phyloP scores from a whole-genome alignment of 108 stramenopile species.

The Cyclotella choctawhatcheeana region DNA sequence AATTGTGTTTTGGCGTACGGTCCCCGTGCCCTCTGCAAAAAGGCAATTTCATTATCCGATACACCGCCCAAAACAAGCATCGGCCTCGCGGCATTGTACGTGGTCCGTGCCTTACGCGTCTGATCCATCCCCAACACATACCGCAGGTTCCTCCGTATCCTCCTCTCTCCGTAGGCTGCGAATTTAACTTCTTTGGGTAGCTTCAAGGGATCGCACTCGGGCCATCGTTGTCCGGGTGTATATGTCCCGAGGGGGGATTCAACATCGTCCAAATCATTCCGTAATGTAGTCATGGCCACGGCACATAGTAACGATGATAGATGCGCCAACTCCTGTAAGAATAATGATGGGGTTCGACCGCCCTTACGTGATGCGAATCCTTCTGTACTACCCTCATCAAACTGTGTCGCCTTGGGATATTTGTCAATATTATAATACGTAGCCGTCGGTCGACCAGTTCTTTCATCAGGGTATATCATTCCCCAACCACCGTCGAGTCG shows the following conservation, averaged over 20 bases:
- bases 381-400: constrained; percentile 8
- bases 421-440: constrained; percentile 46
- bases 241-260: constrained; percentile 65
- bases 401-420: constrained; percentile 7
- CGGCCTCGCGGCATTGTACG: constrained; percentile 67
- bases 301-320: constrained; percentile 65
- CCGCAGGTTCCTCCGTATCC: constrained; percentile 3
- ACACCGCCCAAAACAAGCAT: constrained; percentile 82
- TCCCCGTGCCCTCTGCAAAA: constrained; percentile 72
- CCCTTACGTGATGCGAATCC: constrained; percentile 69
- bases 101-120: constrained; percentile 51
- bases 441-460: constrained; percentile 21
- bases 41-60: constrained; percentile 67
- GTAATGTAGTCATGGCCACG: constrained; percentile 73
- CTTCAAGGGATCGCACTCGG: constrained; percentile 70
- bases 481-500: constrained; percentile 74
- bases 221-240: constrained; percentile 62
- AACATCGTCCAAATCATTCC: constrained; percentile 74
- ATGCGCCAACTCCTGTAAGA: constrained; percentile 81
- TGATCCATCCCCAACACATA: constrained; percentile 60
- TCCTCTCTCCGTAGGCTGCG: constrained; percentile 15
- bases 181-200: constrained; percentile 40
- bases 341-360: constrained; percentile 70
- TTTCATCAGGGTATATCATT: constrained; percentile 38
- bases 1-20: constrained; percentile 73